Percentiles rank a stretch among this genome's conserved stretches.
Evolutionary conservation across 2,329 filamentous ascomycete genomes (phyloP).

Genomic region (Hypoxylon sp.): DNA sequence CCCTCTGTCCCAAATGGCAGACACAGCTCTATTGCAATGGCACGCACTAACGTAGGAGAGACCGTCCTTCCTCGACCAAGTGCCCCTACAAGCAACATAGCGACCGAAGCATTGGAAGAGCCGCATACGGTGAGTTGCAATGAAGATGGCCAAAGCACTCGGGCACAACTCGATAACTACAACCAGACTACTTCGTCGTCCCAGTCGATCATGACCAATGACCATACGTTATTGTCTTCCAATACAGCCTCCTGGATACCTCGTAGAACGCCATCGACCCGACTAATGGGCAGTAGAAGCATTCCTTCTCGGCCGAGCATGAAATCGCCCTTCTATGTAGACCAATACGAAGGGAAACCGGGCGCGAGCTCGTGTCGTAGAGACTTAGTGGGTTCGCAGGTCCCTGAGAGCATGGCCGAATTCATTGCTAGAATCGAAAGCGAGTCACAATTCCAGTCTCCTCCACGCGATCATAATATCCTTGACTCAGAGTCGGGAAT

Average conservation of each 20-base stretch:
- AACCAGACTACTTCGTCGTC: constrained; percentile 6
- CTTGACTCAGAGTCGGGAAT: background rate
- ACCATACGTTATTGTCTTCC: constrained; percentile 32
- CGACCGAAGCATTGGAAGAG: constrained; percentile 5
- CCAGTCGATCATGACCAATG: constrained; percentile 11
- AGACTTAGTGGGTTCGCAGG: constrained; percentile 1
- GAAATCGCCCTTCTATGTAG: constrained; percentile 43
- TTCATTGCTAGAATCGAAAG: constrained; percentile 56
- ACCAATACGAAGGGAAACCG: constrained; percentile 29
- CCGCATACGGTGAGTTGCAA: background rate
- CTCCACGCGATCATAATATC: background rate
- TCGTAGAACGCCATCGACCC: constrained; percentile 42
- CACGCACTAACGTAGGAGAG: constrained; percentile 7
- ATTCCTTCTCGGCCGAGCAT: constrained; percentile 39
- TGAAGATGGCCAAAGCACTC: constrained; percentile 1
- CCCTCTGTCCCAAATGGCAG: constrained; percentile 48
- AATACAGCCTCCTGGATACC: constrained; percentile 50
- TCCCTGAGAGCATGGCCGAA: constrained; percentile 52
- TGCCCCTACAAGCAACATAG: background rate
- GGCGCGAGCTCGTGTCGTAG: background rate
- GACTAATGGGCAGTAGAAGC: constrained; percentile 26
- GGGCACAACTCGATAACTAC: background rate
- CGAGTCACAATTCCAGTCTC: constrained; percentile 29
- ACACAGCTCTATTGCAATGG: background rate
- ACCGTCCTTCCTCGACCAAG: background rate